These are phyloP conservation scores for Crithidia mellificae DNA, from an alignment of 208 protist species.

Conservation along the genomic window DNA sequence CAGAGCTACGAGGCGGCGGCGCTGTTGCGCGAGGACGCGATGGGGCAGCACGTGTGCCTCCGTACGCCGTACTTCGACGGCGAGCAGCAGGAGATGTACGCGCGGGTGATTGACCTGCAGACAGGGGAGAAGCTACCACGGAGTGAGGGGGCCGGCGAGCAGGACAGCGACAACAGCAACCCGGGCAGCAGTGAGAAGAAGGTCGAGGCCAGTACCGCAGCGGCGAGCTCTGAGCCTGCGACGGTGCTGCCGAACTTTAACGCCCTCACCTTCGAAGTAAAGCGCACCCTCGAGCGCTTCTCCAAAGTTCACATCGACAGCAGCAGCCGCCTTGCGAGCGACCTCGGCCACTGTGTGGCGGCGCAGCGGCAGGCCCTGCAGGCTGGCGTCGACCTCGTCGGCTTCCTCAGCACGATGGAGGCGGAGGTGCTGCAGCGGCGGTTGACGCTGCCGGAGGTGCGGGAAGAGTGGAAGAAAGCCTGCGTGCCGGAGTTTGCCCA, in stretches of 20 bases:
- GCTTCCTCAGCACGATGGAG: conserved; percentile 63
- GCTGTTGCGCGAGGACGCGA: conserved; percentile 48
- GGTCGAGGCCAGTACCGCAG: too few species aligned
- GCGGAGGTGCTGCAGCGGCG: conserved; percentile 36
- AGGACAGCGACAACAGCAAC: neutral
- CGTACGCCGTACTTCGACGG: conserved; percentile 47
- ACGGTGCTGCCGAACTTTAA: conserved; percentile 25
- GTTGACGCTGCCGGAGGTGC: conserved; percentile 52
- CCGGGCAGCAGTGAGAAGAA: neutral
- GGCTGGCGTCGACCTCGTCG: conserved; percentile 37
- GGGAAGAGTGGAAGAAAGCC: conserved; percentile 62
- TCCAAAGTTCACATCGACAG: conserved; percentile 52
- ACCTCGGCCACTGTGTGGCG: conserved; percentile 35
- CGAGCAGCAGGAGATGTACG: conserved; percentile 27
- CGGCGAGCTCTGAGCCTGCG: neutral
- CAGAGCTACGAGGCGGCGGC: conserved; percentile 40
- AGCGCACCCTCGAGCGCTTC: conserved; percentile 34
- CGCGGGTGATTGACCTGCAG: conserved; percentile 29
- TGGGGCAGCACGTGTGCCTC: conserved; percentile 58
- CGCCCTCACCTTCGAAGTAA: conserved; percentile 39
- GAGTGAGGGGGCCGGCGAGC: neutral
- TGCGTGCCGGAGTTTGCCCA: conserved; percentile 45
- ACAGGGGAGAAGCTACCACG: conserved; percentile 13
- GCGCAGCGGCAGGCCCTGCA: conserved; percentile 42
- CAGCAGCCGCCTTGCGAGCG: conserved; percentile 33